A percentile compares a stretch with the other conserved stretches of the same genome.
These are phyloP conservation scores for Pseudopithomyces maydicus DNA, from an alignment of 2,329 filamentous ascomycete species.

Conservation along the genomic window DNA sequence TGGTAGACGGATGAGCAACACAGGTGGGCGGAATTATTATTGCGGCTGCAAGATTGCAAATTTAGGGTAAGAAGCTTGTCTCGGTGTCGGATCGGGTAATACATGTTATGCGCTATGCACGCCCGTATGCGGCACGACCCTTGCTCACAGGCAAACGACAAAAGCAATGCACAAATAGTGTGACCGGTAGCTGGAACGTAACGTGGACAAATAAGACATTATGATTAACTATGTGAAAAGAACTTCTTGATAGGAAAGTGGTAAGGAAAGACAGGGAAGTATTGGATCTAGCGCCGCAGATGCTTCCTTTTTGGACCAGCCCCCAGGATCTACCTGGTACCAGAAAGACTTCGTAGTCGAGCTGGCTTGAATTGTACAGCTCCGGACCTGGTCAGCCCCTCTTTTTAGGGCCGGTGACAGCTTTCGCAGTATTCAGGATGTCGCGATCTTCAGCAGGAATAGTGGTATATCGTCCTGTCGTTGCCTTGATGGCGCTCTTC, in stretches of 20 bases:
- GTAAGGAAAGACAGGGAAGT: neutral
- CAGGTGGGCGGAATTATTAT: neutral
- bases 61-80: neutral
- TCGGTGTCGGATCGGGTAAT: neutral
- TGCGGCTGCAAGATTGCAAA: neutral
- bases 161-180: neutral
- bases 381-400: neutral
- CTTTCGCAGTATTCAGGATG: neutral
- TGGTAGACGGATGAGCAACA: neutral
- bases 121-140: neutral
- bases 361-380: neutral
- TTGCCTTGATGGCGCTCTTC: constrained; percentile 1
- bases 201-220: neutral
- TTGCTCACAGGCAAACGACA: neutral
- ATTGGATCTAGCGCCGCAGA: neutral
- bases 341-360: neutral
- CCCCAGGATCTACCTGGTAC: no score
- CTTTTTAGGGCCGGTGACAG: no score
- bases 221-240: neutral
- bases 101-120: neutral
- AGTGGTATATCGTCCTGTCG: no score
- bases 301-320: neutral
- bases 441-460: neutral
- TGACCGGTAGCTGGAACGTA: neutral
- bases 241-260: neutral